phyloP scores from a whole-genome alignment of 805 yeast genomes.

The Spathaspora girioi region DNA sequence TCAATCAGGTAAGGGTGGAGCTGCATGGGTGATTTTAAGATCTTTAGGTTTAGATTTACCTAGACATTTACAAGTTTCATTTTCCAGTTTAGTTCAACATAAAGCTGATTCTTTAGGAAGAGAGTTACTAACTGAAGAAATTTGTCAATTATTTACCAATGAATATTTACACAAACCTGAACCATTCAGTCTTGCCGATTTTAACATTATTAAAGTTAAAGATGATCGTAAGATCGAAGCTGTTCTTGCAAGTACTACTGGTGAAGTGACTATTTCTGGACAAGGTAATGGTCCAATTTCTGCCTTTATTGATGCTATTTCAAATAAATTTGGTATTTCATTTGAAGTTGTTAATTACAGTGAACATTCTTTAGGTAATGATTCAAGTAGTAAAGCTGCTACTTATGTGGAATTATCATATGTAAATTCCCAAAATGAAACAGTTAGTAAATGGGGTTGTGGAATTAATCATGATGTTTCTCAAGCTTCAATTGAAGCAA shows the following conservation, averaged over 20 bases:
- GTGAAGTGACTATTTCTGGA: slow-evolving; percentile 43
- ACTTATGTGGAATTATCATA: slow-evolving; percentile 59
- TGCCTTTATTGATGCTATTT: slow-evolving; percentile 62
- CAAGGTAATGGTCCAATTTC: slow-evolving; percentile 80
- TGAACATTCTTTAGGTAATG: slow-evolving; percentile 73
- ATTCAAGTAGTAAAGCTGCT: slow-evolving; percentile 70
- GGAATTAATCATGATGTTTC: slow-evolving; percentile 42
- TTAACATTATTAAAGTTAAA: slow-evolving; percentile 38
- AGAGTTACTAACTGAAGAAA: slow-evolving; percentile 67
- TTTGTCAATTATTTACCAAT: slow-evolving; percentile 51
- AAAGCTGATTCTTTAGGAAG: slow-evolving; percentile 65
- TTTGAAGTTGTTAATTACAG: slow-evolving; percentile 64
- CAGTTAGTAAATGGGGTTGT: slow-evolving; percentile 39
- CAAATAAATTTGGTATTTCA: slow-evolving; percentile 46
- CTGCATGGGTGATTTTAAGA: slow-evolving; percentile 76
- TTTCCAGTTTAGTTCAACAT: slow-evolving; percentile 61
- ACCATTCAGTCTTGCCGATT: slow-evolving; percentile 38
- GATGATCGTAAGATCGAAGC: slow-evolving; percentile 45
- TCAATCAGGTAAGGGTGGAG: slow-evolving; percentile 87
- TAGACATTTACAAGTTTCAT: slow-evolving; percentile 64
- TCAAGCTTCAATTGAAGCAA: slow-evolving; percentile 54
- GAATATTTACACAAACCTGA: slow-evolving; percentile 45
- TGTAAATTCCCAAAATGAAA: slow-evolving; percentile 33
- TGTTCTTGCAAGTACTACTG: slow-evolving; percentile 34
- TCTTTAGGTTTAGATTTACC: slow-evolving; percentile 72